phyloP scores from a whole-genome alignment of 2,329 filamentous ascomycete genomes.

The Sarocladium strictum region DNA sequence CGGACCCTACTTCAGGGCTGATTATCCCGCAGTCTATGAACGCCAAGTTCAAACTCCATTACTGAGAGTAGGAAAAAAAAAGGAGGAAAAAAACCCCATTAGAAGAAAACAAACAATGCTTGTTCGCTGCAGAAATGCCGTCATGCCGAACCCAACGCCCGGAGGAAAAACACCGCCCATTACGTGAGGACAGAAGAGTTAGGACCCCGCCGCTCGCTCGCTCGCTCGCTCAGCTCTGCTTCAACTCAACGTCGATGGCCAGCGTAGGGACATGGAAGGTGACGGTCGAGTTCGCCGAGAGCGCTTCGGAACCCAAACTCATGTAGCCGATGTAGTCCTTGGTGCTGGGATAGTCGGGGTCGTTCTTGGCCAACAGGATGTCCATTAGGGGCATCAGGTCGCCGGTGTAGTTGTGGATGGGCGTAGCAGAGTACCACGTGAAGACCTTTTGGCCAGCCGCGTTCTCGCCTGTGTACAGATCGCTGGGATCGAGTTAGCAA shows the following conservation, averaged over 20 bases:
- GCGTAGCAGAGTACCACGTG: conserved; percentile 38
- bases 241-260: conserved; percentile 27
- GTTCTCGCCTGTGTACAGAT: conserved; percentile 37
- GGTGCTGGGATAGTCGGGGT: conserved; percentile 28
- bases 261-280: conserved; percentile 40
- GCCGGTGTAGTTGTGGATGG: conserved; percentile 35
- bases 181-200: no score
- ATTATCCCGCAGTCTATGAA: no score
- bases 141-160: conserved; percentile 2
- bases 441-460: conserved; percentile 36
- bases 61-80: no score
- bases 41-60: no score
- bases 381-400: conserved; percentile 41
- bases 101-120: neutral
- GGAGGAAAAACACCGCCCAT: neutral
- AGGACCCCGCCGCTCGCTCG: neutral
- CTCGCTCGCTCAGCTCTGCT: neutral
- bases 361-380: conserved; percentile 27
- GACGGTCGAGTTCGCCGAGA: conserved; percentile 34
- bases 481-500: conserved; percentile 16
- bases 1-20: no score
- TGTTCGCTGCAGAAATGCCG: neutral
- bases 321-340: conserved; percentile 45
- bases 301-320: conserved; percentile 45
- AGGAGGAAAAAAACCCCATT: no score